Evolutionary conservation across 306 rosid species (phyloP), one percentile per base, ranked within the genome.

Genomic region (Pyrus pyrifolia): DNA sequence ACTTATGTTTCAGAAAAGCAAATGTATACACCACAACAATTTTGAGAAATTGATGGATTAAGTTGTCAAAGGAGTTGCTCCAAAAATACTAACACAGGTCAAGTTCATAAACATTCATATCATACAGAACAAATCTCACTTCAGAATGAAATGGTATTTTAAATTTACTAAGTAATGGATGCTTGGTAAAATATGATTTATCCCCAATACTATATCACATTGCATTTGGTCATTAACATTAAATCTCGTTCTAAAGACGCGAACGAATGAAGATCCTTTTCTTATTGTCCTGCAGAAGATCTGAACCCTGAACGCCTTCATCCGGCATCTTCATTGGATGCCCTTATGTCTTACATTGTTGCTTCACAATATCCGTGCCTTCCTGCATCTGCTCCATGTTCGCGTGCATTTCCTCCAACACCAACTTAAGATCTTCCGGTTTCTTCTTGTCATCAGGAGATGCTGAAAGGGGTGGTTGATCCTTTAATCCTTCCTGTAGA

Each of bases 231-330:
- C 11, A 22, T 33, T 61, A 15, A 33, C 23, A 40, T 12, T 45
- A 11, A 49, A 27, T 21, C 51, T 62, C 81, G 57, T 74, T 79
- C 84, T 84, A 91, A 21, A 88, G 86, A 29, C 94, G 86, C 35
- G 98, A 91, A 14, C 94, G 85, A 73, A 91, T 87, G 81, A 93
- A 91, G 21, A 88, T 79, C 77, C 78, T 88, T 79, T 87, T 90
- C 79, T 76, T 81, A 44, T 81, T 73, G 52, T 81, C 83, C 78
- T 80, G 80, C 40, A 63, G 18, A 46, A 78, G 74, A 71, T 81
- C 84, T 6, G 75, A 81, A 57, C 71, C 85, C 74, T 84, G 81
- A 74, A 60, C 42, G 65, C 79, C 87, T 68, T 75, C 91, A 4
- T 76, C 84, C 1, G 82, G 78, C 40, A 6, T 38, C 82, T 83